Percentiles rank a stretch among this genome's conserved stretches.
Conservation (phyloP, 768 basidiomycete species). For the Suillus subalutaceus region DNA sequence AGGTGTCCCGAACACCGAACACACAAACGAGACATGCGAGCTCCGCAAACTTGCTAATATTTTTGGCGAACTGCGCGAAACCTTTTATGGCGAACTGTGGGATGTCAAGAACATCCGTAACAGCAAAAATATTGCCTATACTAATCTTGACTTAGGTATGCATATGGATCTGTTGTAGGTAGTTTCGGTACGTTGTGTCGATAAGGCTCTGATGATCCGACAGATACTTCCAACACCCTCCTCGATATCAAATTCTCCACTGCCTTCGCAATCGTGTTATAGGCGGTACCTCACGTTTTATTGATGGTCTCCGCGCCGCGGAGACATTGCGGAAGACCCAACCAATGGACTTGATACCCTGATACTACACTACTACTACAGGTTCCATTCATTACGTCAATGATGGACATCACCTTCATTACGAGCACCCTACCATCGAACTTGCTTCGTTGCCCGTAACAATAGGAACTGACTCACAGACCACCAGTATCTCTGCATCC, state of each 20-base stretch:
- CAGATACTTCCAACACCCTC: slow-evolving; percentile 91
- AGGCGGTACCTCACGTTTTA: slow-evolving; percentile 87
- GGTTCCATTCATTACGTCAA: slow-evolving; percentile 93
- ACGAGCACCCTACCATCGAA: slow-evolving; percentile 76
- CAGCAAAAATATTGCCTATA: slow-evolving; percentile 93
- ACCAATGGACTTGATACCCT: slow-evolving; percentile 58
- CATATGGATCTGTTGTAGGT: slow-evolving; percentile 93
- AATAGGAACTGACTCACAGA: slow-evolving; percentile 13
- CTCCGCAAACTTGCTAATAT: slow-evolving; percentile 61
- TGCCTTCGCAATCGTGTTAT: slow-evolving; percentile 82
- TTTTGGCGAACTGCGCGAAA: slow-evolving; percentile 80
- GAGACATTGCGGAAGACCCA: slow-evolving; percentile 46
- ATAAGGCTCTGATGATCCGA: slow-evolving; percentile 12
- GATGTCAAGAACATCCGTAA: slow-evolving; percentile 77
- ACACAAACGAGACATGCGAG: slow-evolving; percentile 64
- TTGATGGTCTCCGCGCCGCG: slow-evolving; percentile 76
- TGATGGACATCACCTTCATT: slow-evolving; percentile 81
- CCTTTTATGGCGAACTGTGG: slow-evolving; percentile 91
- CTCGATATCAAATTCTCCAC: slow-evolving; percentile 91
- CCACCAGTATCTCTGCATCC: slow-evolving; percentile 3
- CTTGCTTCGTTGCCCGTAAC: slow-evolving; percentile 35
- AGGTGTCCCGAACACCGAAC: slow-evolving; percentile 67
- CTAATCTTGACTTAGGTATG: slow-evolving; percentile 82
- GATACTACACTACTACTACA: too few relatives aligned
- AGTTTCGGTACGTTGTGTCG: background rate